phyloP scores from a whole-genome alignment of 176 grass and related monocot species.

The Oryza meridionalis region DNA sequence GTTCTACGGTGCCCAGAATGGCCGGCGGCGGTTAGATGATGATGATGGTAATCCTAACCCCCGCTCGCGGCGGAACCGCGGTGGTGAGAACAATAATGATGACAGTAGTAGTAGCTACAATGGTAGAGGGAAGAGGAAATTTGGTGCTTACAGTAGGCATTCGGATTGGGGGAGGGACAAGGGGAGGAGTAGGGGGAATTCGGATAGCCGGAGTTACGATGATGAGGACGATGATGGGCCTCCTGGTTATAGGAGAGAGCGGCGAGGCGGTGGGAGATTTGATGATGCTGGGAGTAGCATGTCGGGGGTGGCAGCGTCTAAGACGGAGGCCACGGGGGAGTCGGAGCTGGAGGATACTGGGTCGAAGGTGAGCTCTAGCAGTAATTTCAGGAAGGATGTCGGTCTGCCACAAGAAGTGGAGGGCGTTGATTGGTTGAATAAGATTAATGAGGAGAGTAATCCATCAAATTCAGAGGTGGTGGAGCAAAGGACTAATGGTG shows the following conservation, averaged over 20 bases:
- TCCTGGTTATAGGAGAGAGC: slow-evolving; percentile 65
- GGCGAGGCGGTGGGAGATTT: slow-evolving; percentile 34
- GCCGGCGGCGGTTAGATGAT: slow-evolving; percentile 54
- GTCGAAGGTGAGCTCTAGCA: slow-evolving; percentile 73
- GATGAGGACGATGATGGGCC: slow-evolving; percentile 58
- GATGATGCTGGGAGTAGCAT: slow-evolving; percentile 85
- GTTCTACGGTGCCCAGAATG: slow-evolving; percentile 29
- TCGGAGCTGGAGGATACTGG: slow-evolving; percentile 81
- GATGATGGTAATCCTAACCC: slow-evolving; percentile 52
- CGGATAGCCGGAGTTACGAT: slow-evolving; percentile 58
- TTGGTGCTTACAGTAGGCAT: slow-evolving; percentile 53
- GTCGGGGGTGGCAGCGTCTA: slow-evolving; percentile 50
- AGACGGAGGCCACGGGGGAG: slow-evolving; percentile 64
- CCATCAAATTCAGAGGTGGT: slow-evolving; percentile 46
- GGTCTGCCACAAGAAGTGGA: slow-evolving; percentile 39
- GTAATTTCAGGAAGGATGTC: slow-evolving; percentile 48
- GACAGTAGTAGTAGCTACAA: slow-evolving; percentile 48
- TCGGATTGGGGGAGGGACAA: slow-evolving; percentile 65
- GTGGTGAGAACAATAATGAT: slow-evolving; percentile 27
- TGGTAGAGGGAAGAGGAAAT: slow-evolving; percentile 66
- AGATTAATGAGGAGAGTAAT: slow-evolving; percentile 52
- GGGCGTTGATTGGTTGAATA: slow-evolving; percentile 37
- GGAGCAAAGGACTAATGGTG: slow-evolving; percentile 33
- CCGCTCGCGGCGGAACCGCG: slow-evolving; percentile 25
- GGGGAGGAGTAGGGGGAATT: slow-evolving; percentile 59